phyloP scores from a whole-genome alignment of 75 land plant genomes.

The Pinus albicaulis region DNA sequence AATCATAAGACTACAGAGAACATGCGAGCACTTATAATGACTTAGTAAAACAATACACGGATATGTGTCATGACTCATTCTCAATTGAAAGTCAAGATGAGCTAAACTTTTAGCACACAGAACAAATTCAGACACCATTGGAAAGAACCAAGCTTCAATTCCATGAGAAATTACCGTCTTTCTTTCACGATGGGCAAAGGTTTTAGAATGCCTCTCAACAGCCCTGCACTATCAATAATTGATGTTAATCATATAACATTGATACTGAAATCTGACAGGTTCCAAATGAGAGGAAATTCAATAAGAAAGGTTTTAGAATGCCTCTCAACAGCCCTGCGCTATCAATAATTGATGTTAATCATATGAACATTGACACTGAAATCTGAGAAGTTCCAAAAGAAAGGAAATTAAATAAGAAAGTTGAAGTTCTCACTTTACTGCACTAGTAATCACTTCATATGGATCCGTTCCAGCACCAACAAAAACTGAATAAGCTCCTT shows the following conservation, averaged over 20 bases:
- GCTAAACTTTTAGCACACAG: background rate
- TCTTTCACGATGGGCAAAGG: slow-evolving; percentile 74
- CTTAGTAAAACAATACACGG: background rate
- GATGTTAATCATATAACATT: background rate
- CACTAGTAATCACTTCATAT: slow-evolving; percentile 75
- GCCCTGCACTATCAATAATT: slow-evolving; percentile 30
- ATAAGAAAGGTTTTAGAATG: too few relatives aligned
- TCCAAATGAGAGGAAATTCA: background rate
- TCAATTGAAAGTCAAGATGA: background rate
- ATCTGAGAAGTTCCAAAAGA: background rate
- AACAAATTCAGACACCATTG: background rate
- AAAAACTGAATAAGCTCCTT: slow-evolving; percentile 63
- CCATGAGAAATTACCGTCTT: slow-evolving; percentile 59
- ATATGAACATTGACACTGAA: background rate
- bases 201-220: slow-evolving; percentile 67
- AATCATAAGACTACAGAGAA: background rate
- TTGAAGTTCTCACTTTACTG: slow-evolving; percentile 58
- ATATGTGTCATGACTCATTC: background rate
- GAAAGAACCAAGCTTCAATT: background rate
- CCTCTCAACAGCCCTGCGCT: too few relatives aligned
- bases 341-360: background rate
- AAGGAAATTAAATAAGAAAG: background rate
- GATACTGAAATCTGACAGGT: background rate
- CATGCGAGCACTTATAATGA: background rate
- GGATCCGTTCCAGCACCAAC: slow-evolving; percentile 74